Percentiles rank a stretch among this genome's conserved stretches.
These are phyloP conservation scores for Diaporthe sp. DNA, from an alignment of 2,329 filamentous ascomycete genomes.

Conservation along the genomic window DNA sequence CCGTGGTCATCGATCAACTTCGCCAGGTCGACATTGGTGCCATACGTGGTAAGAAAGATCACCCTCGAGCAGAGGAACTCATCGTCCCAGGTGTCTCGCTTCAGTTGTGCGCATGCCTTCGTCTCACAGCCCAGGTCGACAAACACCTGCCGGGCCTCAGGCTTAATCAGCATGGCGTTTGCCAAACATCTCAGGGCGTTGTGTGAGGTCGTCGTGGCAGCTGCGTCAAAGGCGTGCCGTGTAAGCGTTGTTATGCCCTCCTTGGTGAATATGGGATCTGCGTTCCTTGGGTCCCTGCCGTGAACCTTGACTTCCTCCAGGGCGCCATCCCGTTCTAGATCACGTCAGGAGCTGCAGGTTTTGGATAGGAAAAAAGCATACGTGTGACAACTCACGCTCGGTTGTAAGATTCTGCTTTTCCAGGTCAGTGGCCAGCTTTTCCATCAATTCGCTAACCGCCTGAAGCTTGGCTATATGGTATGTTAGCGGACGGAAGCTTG, in stretches of 20 bases:
- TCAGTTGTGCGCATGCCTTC: conserved; percentile 79
- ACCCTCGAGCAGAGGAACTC: conserved; percentile 89
- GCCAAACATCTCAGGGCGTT: conserved; percentile 87
- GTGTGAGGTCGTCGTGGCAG: conserved; percentile 74
- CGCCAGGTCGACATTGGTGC: conserved; percentile 76
- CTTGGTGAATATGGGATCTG: conserved; percentile 87
- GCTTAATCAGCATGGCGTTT: conserved; percentile 83
- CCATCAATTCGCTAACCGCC: conserved; percentile 76
- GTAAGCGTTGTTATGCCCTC: conserved; percentile 84
- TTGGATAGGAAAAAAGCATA: neutral
- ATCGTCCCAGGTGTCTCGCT: conserved; percentile 82
- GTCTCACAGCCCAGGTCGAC: conserved; percentile 78
- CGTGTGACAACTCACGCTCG: conserved; percentile 64
- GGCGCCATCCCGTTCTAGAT: conserved; percentile 71
- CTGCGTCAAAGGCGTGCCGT: conserved; percentile 79
- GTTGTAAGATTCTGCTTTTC: conserved; percentile 69
- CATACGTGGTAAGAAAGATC: conserved; percentile 85
- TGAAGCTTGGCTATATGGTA: conserved; percentile 71
- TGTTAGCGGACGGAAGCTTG: conserved; percentile 22
- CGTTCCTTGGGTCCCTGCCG: conserved; percentile 78
- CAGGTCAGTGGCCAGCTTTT: conserved; percentile 74
- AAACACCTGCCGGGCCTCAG: conserved; percentile 78
- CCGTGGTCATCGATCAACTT: conserved; percentile 75
- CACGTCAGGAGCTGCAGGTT: conserved; percentile 36
- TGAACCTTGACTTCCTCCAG: conserved; percentile 83